Evolutionary conservation across 305 asterid genomes (phyloP).

Genomic region (Fraxinus latifolia): DNA sequence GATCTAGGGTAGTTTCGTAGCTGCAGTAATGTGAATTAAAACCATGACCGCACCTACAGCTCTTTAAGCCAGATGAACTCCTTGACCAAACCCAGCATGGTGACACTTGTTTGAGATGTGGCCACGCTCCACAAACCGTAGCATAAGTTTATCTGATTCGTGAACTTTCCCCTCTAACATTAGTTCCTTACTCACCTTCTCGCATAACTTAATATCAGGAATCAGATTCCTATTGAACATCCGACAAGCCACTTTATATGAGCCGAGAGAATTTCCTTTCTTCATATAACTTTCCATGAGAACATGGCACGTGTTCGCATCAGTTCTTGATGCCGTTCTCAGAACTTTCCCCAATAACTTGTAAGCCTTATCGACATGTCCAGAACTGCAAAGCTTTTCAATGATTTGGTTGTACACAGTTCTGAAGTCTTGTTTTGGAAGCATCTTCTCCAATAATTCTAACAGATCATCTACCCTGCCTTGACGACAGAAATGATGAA

Average conservation of each 20-base stretch:
- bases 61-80: constrained; percentile 8
- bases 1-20: not conserved
- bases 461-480: constrained; percentile 57
- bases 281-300: constrained; percentile 64
- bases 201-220: constrained; percentile 80
- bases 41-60: constrained; percentile 1
- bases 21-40: not conserved
- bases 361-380: constrained; percentile 67
- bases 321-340: constrained; percentile 63
- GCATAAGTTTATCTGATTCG: constrained; percentile 89
- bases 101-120: constrained; percentile 31
- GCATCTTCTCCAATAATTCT: constrained; percentile 67
- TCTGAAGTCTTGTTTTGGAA: constrained; percentile 48
- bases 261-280: constrained; percentile 58
- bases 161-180: constrained; percentile 39
- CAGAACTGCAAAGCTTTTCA: constrained; percentile 72
- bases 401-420: constrained; percentile 69
- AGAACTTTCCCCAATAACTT: constrained; percentile 68
- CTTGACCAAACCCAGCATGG: constrained; percentile 15
- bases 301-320: constrained; percentile 63
- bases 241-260: constrained; percentile 82
- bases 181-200: constrained; percentile 64
- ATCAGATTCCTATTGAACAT: constrained; percentile 83
- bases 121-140: constrained; percentile 80
- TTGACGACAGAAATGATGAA: constrained; percentile 70